Percentiles rank a stretch among this genome's conserved stretches.
These are phyloP conservation scores for Neoboletus brunneissimus DNA, from an alignment of 768 basidiomycete genomes.

Conservation along the genomic window DNA sequence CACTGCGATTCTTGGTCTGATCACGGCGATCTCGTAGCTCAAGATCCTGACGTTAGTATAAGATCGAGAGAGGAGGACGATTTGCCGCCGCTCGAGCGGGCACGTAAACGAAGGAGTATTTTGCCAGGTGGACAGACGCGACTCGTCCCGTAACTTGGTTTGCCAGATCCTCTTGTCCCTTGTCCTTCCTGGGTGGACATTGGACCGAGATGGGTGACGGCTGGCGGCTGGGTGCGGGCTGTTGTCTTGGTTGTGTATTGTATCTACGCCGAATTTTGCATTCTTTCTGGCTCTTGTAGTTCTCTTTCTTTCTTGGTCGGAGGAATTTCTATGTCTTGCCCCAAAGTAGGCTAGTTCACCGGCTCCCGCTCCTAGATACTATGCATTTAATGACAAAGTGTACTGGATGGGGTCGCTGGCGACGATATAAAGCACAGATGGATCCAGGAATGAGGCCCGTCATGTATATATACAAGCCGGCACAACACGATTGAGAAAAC, in stretches of 20 bases:
- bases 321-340: neutral
- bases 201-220: neutral
- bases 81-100: slow-evolving; percentile 68
- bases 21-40: slow-evolving; percentile 3
- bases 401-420: no score
- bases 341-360: neutral
- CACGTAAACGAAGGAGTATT: slow-evolving; percentile 48
- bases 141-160: slow-evolving; percentile 12
- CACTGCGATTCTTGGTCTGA: slow-evolving; percentile 7
- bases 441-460: no score
- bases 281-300: neutral
- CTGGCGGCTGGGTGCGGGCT: neutral
- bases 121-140: slow-evolving; percentile 33
- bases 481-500: neutral
- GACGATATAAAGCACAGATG: no score
- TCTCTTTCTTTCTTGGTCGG: neutral
- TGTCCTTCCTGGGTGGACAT: neutral
- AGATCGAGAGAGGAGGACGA: slow-evolving; percentile 48
- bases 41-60: slow-evolving; percentile 28
- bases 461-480: no score
- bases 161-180: neutral
- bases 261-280: neutral
- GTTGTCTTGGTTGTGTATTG: neutral
- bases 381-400: no score
- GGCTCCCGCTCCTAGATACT: neutral